A percentile compares a stretch with the other conserved stretches of the same genome.
These are phyloP conservation scores for Arthrobotrys musiformis DNA, from an alignment of 2,329 filamentous ascomycete species.

Conservation along the genomic window DNA sequence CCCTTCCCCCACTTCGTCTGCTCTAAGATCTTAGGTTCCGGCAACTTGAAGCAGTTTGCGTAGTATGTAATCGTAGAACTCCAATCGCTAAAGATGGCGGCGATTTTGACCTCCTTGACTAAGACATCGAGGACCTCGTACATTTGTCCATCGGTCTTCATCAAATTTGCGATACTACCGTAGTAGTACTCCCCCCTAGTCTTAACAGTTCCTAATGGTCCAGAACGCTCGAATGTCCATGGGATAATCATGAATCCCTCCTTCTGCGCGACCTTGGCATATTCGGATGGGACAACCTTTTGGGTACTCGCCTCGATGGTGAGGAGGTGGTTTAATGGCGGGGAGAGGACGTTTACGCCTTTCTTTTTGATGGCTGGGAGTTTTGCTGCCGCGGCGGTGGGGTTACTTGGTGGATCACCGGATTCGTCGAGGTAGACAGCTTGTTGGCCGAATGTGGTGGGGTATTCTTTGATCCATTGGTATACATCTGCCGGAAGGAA, in stretches of 20 bases:
- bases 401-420: slow-evolving; percentile 68
- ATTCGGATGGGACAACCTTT: slow-evolving; percentile 72
- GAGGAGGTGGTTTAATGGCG: slow-evolving; percentile 73
- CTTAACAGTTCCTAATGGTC: slow-evolving; percentile 68
- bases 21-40: slow-evolving; percentile 43
- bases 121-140: slow-evolving; percentile 75
- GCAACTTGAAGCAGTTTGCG: slow-evolving; percentile 73
- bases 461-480: slow-evolving; percentile 74
- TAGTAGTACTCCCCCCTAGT: slow-evolving; percentile 70
- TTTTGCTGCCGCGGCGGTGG: slow-evolving; percentile 69
- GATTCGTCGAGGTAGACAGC: slow-evolving; percentile 74
- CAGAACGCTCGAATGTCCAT: slow-evolving; percentile 76
- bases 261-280: slow-evolving; percentile 71
- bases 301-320: slow-evolving; percentile 65
- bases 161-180: slow-evolving; percentile 67
- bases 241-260: slow-evolving; percentile 74
- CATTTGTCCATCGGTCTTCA: slow-evolving; percentile 74
- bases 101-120: slow-evolving; percentile 70
- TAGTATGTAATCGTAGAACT: slow-evolving; percentile 75
- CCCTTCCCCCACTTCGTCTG: slow-evolving; percentile 52
- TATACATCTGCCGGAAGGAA: slow-evolving; percentile 73
- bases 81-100: slow-evolving; percentile 76
- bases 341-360: slow-evolving; percentile 73
- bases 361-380: slow-evolving; percentile 69
- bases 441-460: slow-evolving; percentile 69